These are phyloP conservation scores for Fagopyrum esculentum DNA, from an alignment of 148 eudicot species.

Conservation along the genomic window DNA sequence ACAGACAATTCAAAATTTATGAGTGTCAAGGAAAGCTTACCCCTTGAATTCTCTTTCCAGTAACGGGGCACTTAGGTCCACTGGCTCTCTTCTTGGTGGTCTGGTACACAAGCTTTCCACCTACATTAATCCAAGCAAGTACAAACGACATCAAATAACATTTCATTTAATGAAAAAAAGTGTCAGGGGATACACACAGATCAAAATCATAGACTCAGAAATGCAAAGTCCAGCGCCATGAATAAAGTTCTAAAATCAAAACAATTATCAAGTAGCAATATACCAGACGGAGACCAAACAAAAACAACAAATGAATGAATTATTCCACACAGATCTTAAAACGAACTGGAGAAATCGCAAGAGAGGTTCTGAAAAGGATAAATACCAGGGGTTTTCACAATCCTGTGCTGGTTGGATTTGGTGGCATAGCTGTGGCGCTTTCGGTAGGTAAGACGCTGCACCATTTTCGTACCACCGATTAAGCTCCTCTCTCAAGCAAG, in stretches of 20 bases:
- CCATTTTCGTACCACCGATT: constrained; percentile 28
- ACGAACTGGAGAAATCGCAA: background rate
- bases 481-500: background rate
- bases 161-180: background rate
- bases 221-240: background rate
- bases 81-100: constrained; percentile 56
- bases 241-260: background rate
- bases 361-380: background rate
- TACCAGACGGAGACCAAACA: background rate
- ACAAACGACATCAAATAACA: background rate
- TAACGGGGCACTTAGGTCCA: constrained; percentile 53
- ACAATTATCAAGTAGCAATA: background rate
- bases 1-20: background rate
- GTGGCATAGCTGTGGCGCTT: constrained; percentile 60
- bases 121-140: constrained; percentile 15
- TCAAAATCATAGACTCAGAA: background rate
- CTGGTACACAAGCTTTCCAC: constrained; percentile 49
- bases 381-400: constrained; percentile 69
- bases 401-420: constrained; percentile 57
- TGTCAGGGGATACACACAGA: background rate
- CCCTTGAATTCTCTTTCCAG: constrained; percentile 57
- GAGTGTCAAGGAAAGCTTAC: constrained; percentile 18
- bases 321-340: background rate
- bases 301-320: background rate
- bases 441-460: constrained; percentile 51